Base-by-base conservation (phyloP, 2,329 filamentous ascomycete genomes). In the Arthrinium phaeospermum region DNA sequence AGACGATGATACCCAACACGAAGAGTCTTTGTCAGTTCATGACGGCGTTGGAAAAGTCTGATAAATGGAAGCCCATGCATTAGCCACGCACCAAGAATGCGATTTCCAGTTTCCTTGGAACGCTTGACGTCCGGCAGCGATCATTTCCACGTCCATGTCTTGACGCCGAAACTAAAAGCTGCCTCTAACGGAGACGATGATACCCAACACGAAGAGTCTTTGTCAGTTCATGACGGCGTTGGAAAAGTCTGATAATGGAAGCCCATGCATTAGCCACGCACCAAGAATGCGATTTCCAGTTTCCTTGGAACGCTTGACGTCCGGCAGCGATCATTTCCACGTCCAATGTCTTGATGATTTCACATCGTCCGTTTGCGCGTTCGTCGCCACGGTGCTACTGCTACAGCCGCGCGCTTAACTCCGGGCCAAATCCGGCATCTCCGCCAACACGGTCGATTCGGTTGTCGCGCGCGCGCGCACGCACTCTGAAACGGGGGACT, bases 331-430 rank as follows among this genome's bases (percentile, higher is more conserved):
- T 64, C 30, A 64, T 64, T 22, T 22, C 22, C 34, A 41, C 57
- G 19, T 64, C 30, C 19, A n/a, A 24, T 41, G 37, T 27, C 27
- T 57, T 24, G 34, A 34, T 64, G 22, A 13, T 64, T 37, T 41
- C 57, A 64, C 14, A 19, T 41, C 10, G 46, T n/a, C 10, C 34
- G 53, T 37, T 3, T 41, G 19, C n/a, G 22, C 30, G 57, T 30
- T 30, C 27, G 27, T 30, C 27, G 27, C 27, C 27, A 30, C 41
- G 57, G 57, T 22, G 34, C 37, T 64, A 41, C 16, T 16, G 34
- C 57, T 41, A 64, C 57, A 64, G 19, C 57, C 57, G 57, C 57
- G 57, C 57, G 57, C 57, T 64, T 64, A 64, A 41, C 57, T 64
- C 57, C 57, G 34, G 57, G 19, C 57, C 57, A 64, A 64, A 64